Base-by-base conservation (phyloP, 805 yeast species). In the Teunomyces aglyptinius region DNA sequence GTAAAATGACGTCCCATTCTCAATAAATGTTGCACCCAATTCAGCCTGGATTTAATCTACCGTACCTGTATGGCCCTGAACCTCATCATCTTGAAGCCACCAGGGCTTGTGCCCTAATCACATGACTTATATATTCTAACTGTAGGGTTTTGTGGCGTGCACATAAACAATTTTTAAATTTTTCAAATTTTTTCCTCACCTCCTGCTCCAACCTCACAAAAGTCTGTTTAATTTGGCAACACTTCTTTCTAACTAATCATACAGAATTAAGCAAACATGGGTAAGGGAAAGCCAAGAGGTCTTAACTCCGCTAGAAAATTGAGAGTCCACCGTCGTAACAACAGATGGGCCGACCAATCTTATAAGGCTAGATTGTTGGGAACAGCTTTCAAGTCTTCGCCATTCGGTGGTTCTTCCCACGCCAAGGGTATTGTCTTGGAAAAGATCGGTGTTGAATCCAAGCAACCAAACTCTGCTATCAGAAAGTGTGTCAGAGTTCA, bases 401-500 rank as follows among this genome's bases (percentile, higher is more conserved):
- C 99, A 78, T 94, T 94, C 74, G 98, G 98, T 78, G 99, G 98
- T 76, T 91, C 99, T 71, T 94, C 99, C 67, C 99, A 94, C 88
- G 99, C 99, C 71, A 92, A 92, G 83, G 99, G 99, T 76, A 94
- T 94, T 70, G 99, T 94, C 61, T 88, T 94, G 75, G 99, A 94
- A 84, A 94, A 94, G 81, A 86, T 92, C 68, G 99, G 99, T 83
- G 86, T 94, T 77, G 98, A 94, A 84, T 96, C 99, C 76, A 94
- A 94, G 82, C 99, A 94, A 84, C 99, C 99, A 80, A 94, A 94
- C 95, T 94, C 99, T 69, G 99, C 99, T 81, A 92, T 94, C 75
- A 94, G 99, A 88, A 94, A 94, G 86, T 95, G 99, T 88, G 99
- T 94, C 77, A 90, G 98, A 87, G 99, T 94, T 59, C 98, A 94